Percentiles rank a stretch among this genome's conserved stretches.
Evolutionary conservation across 2,329 filamentous ascomycete genomes (phyloP).

Genomic region (Dactylellina leptospora): DNA sequence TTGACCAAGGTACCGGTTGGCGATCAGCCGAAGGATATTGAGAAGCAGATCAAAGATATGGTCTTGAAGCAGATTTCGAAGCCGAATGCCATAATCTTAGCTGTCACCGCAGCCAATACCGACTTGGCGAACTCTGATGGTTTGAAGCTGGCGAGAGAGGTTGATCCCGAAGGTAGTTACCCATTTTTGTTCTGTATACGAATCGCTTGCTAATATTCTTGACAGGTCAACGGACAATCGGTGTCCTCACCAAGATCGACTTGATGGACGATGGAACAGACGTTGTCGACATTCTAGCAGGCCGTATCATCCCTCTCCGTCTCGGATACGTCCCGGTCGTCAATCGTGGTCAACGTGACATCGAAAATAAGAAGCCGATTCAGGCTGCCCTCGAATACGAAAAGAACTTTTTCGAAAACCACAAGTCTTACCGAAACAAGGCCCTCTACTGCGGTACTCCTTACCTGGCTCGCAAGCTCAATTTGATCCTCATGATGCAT

Average conservation of each 20-base stretch:
- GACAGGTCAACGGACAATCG: conserved; percentile 82
- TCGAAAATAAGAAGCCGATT: conserved; percentile 97
- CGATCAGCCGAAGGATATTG: conserved; percentile 95
- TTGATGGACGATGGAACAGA: conserved; percentile 99
- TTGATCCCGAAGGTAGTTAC: conserved; percentile 83
- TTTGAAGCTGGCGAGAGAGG: conserved; percentile 92
- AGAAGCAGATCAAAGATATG: conserved; percentile 96
- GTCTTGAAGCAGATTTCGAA: conserved; percentile 98
- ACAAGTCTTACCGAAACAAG: conserved; percentile 99
- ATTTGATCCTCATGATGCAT: conserved; percentile 99
- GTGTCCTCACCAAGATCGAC: conserved; percentile 98
- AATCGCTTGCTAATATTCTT: conserved; percentile 10
- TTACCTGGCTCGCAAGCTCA: conserved; percentile 94
- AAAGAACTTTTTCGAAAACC: conserved; percentile 96
- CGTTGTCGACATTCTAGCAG: conserved; percentile 96
- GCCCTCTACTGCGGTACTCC: conserved; percentile 98
- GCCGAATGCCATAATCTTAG: conserved; percentile 95
- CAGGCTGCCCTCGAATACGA: conserved; percentile 89
- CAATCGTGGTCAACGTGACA: conserved; percentile 96
- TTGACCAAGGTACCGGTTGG: conserved; percentile 96
- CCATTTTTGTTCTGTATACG: no score
- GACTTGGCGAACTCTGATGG: conserved; percentile 99
- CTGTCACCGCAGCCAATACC: conserved; percentile 94
- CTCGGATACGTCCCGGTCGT: conserved; percentile 97
- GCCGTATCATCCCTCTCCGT: conserved; percentile 92